These are phyloP conservation scores for Rhizoctonia solani DNA, from an alignment of 1,284 basidiomycete species.

Conservation along the genomic window DNA sequence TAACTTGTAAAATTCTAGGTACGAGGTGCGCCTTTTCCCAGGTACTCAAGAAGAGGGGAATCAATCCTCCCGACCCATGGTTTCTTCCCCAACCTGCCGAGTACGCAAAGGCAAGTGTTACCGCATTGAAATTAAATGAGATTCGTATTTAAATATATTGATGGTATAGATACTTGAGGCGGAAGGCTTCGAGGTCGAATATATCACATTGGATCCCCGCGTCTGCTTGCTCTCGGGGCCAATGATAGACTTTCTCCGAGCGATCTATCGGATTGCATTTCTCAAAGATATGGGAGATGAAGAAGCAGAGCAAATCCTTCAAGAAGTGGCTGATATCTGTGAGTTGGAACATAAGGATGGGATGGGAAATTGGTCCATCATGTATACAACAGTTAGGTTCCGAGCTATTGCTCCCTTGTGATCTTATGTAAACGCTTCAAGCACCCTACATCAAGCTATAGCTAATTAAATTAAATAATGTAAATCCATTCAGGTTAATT, in stretches of 20 bases:
- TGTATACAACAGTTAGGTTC: slow-evolving; percentile 73
- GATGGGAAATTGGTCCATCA: slow-evolving; percentile 65
- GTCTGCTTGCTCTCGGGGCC: slow-evolving; percentile 66
- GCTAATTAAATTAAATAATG: no score
- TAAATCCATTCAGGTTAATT: no score
- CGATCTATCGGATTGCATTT: slow-evolving; percentile 66
- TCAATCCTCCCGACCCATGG: slow-evolving; percentile 77
- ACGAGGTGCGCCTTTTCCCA: slow-evolving; percentile 63
- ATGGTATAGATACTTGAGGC: slow-evolving; percentile 59
- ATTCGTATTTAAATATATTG: slow-evolving; percentile 9
- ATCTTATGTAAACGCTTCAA: no score
- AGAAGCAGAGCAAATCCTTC: slow-evolving; percentile 62
- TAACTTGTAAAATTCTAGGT: slow-evolving; percentile 49
- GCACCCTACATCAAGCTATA: no score
- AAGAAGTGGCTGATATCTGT: slow-evolving; percentile 65
- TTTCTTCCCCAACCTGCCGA: slow-evolving; percentile 75
- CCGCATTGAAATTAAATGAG: slow-evolving; percentile 4
- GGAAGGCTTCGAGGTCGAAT: slow-evolving; percentile 58
- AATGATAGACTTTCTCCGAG: slow-evolving; percentile 68
- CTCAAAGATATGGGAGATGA: slow-evolving; percentile 56
- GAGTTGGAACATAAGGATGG: slow-evolving; percentile 61
- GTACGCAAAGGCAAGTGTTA: slow-evolving; percentile 57
- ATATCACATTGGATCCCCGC: slow-evolving; percentile 67
- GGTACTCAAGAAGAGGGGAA: slow-evolving; percentile 57
- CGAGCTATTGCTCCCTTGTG: slow-evolving; percentile 39